Evolutionary conservation across 805 yeast genomes (phyloP), one percentile per base, ranked within the genome.

Genomic region (Clavispora asparagi): DNA sequence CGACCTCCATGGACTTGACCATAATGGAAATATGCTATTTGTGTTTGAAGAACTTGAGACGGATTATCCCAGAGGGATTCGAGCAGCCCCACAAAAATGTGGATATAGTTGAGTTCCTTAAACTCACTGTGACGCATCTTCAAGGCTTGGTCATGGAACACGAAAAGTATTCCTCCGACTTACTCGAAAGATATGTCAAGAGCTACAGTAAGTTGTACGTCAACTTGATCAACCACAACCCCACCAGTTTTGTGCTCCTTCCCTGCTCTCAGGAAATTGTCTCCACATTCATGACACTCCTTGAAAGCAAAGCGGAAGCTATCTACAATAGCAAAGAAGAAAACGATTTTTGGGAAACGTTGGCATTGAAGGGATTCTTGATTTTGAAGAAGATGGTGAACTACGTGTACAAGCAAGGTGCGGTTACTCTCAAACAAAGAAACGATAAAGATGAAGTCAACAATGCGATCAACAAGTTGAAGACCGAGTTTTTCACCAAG

Each of bases 141-240:
- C 81, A 79, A 52, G 63, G 69, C 12, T 70, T 88, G 44, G 61
- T 85, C 6, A 46, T 68, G 6, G 71, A 77, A 49, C 82, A 83
- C 61, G 83, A 81, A 35, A 70, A 67, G 40, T 65, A 69, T 42
- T 64, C 73, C 11, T 55, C 74, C 13, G 81, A 72, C 41, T 59
- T 76, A 33, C 67, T 86, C n/a, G 89, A 82, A 57, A 80, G 85
- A 60, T 87, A 81, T 53, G 77, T 88, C 43, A 80, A 80, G 57
- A 82, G 94, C 50, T 81, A 84, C 58, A 80, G 88, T 38, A 92
- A 92, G 64, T 64, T 90, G 27, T 89, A 83, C 56, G 76, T 76
- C 42, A 76, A 79, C 37, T 59, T 89, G 46, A 73, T 81, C 6
- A 74, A 73, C 36, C 68, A 68, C 32, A 83, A 83, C 46, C 85